Conservation (phyloP, 2,329 filamentous ascomycete genomes). For the Fusarium phyllophilum region DNA sequence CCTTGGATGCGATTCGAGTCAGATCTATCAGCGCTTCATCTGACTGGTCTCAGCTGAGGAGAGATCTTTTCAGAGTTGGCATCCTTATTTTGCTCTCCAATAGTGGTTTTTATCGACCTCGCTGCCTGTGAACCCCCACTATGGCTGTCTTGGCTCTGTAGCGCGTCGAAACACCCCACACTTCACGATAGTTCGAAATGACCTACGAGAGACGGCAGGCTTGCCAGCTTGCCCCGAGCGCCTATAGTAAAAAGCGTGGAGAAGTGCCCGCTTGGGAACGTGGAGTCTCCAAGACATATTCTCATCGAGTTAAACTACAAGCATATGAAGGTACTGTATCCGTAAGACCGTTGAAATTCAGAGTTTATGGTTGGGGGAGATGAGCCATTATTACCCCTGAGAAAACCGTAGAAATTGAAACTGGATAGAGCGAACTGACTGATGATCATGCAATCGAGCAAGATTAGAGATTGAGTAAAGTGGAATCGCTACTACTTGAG, state of each 20-base stretch:
- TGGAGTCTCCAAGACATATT: constrained; percentile 22
- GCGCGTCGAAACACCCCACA: constrained; percentile 25
- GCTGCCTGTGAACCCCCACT: constrained; percentile 13
- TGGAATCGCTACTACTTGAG: constrained; percentile 8
- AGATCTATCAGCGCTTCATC: constrained; percentile 21
- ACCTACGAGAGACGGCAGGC: constrained; percentile 19
- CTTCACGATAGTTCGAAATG: constrained; percentile 23
- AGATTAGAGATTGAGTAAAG: constrained; percentile 15
- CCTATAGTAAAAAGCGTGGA: constrained; percentile 26
- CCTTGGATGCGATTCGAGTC: constrained; percentile 14
- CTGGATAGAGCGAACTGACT: constrained; percentile 23
- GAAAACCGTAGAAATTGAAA: constrained; percentile 5
- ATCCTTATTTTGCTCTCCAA: not conserved
- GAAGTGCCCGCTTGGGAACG: constrained; percentile 26
- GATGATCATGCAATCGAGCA: constrained; percentile 35
- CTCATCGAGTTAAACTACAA: constrained; percentile 23
- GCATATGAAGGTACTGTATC: constrained; percentile 1
- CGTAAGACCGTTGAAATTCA: constrained; percentile 3
- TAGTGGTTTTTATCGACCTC: not conserved
- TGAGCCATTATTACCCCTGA: constrained; percentile 25
- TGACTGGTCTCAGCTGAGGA: constrained; percentile 13
- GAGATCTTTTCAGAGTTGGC: not conserved
- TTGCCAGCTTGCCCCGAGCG: constrained; percentile 31
- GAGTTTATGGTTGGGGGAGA: constrained; percentile 12
- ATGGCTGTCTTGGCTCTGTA: constrained; percentile 12